Evolutionary conservation across 306 rosid species (phyloP), one percentile per base, ranked within the genome.

Genomic region (Corylus americana): DNA sequence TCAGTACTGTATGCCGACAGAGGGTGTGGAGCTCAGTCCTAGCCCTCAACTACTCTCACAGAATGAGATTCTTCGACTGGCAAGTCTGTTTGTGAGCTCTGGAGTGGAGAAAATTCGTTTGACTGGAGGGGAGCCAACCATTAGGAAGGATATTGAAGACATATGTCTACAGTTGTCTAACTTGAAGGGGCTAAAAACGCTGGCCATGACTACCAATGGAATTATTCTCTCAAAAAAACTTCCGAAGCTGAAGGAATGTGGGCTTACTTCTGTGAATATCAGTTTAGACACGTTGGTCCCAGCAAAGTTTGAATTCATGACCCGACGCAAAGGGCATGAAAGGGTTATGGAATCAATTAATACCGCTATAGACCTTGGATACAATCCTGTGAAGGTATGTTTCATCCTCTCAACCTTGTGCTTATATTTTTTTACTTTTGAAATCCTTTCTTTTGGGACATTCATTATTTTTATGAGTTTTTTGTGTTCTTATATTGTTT

Each of bases 71-170:
- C 55, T 89, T 20, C 87, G 90, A 39, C 50, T 92, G 82, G 97
- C 98, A 13, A 82, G 74, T 75, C 86, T 94, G 54, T 94, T 94
- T 78, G 92, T 89, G 1, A 90, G 91, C 79, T 86, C 97, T 1
- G 98, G 97, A 13, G 97, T 95, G 10, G 71, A 89, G 29, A 95
- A 92, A 76, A 95, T 95, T 47, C 92, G 97, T 59, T 77, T 95
- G 87, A 92, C 98, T 0, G 98, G 98, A 49, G 98, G 97, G 22
- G 97, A 95, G 80, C 98, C 98, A 39, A 95, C 97, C 8, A 50
- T 95, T 0, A 91, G 98, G 81, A 95, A 92, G 84, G 98, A 92
- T 83, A 80, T 95, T 61, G 97, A 90, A 74, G 97, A 92, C 35
- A 90, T 91, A 70, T 95, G 98, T 84, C 87, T 81, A 74, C 90